Conservation (phyloP, 2,329 filamentous ascomycete genomes). For the Aspergillus sp. region DNA sequence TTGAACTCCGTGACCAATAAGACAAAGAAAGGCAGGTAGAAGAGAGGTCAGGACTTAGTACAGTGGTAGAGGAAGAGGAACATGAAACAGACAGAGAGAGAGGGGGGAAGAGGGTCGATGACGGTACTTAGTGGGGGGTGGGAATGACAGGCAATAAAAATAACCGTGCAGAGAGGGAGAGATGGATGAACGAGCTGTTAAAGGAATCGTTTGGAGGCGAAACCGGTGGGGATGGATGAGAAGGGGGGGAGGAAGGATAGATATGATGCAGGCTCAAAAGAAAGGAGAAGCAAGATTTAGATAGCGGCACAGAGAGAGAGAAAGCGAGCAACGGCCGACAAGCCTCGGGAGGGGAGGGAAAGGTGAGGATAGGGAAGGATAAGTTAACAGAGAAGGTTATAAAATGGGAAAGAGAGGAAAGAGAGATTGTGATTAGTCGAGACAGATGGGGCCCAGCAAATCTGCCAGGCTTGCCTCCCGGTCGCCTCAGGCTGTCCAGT, state of each 20-base stretch:
- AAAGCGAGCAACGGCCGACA: not conserved
- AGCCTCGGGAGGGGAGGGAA: not conserved
- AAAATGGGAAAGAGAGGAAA: not conserved
- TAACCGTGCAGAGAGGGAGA: too few relatives aligned
- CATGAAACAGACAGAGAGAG: not conserved
- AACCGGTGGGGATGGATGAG: too few relatives aligned
- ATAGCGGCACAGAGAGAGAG: not conserved
- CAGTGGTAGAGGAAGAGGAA: not conserved
- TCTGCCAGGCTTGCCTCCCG: constrained; percentile 7
- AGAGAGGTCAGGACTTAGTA: not conserved
- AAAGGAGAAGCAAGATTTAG: not conserved
- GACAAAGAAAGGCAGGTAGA: not conserved
- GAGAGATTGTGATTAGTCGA: not conserved
- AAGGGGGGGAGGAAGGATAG: not conserved
- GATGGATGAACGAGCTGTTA: too few relatives aligned
- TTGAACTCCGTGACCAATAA: not conserved
- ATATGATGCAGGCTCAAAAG: not conserved
- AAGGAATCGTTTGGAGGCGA: too few relatives aligned
- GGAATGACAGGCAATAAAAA: too few relatives aligned
- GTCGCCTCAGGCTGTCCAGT: constrained; percentile 7
- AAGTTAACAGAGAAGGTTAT: not conserved
- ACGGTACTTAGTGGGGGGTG: too few relatives aligned
- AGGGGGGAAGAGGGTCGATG: not conserved
- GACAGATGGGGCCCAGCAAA: not conserved
- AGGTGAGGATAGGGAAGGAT: not conserved